phyloP scores from a whole-genome alignment of 352 stramenopile genomes.

The Globisporangium lucens region DNA sequence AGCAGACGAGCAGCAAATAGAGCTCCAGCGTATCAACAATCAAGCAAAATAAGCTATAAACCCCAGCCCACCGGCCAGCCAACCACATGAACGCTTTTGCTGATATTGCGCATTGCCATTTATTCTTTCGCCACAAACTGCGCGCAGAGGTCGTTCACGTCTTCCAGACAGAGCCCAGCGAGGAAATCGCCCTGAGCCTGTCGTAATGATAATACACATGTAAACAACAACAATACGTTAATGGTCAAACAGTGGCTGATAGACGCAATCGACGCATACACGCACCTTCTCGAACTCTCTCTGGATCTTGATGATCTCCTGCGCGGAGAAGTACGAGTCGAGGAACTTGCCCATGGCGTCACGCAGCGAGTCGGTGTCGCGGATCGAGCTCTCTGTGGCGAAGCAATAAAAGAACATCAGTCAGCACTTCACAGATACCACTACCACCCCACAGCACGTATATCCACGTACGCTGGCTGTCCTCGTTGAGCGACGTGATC shows the following conservation, averaged over 20 bases:
- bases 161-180: slow-evolving; percentile 53
- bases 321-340: slow-evolving; percentile 53
- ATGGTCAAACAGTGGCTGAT: background rate
- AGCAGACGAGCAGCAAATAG: background rate
- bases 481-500: slow-evolving; percentile 8
- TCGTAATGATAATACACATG: background rate
- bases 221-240: background rate
- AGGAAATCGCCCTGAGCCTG: slow-evolving; percentile 57
- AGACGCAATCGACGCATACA: background rate
- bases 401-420: background rate
- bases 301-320: slow-evolving; percentile 56
- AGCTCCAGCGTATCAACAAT: background rate
- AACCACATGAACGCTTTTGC: background rate
- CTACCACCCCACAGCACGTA: background rate
- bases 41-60: background rate
- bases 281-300: slow-evolving; percentile 59
- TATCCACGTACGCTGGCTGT: slow-evolving; percentile 10
- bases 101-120: background rate
- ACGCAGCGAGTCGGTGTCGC: slow-evolving; percentile 35
- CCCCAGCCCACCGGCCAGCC: no score
- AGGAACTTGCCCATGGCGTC: slow-evolving; percentile 66
- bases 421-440: background rate
- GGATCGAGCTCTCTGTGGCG: slow-evolving; percentile 26
- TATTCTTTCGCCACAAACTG: slow-evolving; percentile 38
- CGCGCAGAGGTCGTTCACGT: slow-evolving; percentile 68